A percentile compares a stretch with the other conserved stretches of the same genome.
Conservation (phyloP, 2,329 filamentous ascomycete species). For the Penicillium expansum region DNA sequence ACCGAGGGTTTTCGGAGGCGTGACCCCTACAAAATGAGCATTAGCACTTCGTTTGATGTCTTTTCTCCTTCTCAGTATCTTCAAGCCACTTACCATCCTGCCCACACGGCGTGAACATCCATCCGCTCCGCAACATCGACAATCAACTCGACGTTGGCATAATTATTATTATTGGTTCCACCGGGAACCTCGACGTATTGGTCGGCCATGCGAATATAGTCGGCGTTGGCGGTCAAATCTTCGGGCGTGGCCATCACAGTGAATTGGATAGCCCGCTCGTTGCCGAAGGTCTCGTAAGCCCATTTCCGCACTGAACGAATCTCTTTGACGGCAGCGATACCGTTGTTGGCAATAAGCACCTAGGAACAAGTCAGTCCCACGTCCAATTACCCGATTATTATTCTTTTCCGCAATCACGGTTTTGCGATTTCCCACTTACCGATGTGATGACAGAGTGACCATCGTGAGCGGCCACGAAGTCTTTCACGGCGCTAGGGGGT, state of each 20-base stretch:
- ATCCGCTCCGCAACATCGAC: slow-evolving; percentile 98
- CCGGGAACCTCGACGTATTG: slow-evolving; percentile 99
- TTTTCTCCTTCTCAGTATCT: not conserved
- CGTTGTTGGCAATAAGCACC: slow-evolving; percentile 99
- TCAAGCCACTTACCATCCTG: slow-evolving; percentile 72
- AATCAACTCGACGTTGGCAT: slow-evolving; percentile 98
- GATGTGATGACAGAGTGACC: slow-evolving; percentile 98
- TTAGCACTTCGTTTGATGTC: not conserved
- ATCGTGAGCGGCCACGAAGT: slow-evolving; percentile 85
- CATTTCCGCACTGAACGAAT: slow-evolving; percentile 99
- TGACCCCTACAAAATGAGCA: slow-evolving; percentile 66
- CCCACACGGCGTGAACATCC: slow-evolving; percentile 98
- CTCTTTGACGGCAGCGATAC: slow-evolving; percentile 98
- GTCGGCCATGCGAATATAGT: slow-evolving; percentile 99
- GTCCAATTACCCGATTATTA: not conserved
- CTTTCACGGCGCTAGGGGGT: slow-evolving; percentile 82
- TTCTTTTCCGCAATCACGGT: not conserved
- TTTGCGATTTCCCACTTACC: slow-evolving; percentile 52
- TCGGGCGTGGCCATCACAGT: slow-evolving; percentile 99
- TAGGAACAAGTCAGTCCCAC: slow-evolving; percentile 42
- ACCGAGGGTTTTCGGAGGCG: slow-evolving; percentile 96
- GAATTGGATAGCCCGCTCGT: slow-evolving; percentile 97
- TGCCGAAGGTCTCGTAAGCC: slow-evolving; percentile 99
- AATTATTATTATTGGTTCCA: slow-evolving; percentile 99
- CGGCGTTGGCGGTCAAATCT: slow-evolving; percentile 94